Conservation (phyloP, 2,329 filamentous ascomycete species). For the Venturia carpophila region DNA sequence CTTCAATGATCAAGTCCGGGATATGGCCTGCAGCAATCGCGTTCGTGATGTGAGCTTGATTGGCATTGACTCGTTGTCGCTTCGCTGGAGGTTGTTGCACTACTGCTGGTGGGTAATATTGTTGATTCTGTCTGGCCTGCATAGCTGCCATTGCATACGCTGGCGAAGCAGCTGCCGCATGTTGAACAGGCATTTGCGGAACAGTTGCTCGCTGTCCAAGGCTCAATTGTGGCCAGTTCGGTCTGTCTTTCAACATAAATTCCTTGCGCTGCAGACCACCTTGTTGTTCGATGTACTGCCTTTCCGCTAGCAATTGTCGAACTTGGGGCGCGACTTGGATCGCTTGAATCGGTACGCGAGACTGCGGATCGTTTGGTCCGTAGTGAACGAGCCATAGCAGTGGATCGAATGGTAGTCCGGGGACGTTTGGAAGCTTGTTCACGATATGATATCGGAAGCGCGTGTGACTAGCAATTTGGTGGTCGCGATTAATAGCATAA, state of each 20-base stretch:
- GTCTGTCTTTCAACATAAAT: conserved; percentile 85
- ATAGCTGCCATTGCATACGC: conserved; percentile 10
- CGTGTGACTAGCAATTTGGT: conserved; percentile 60
- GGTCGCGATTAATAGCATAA: conserved; percentile 65
- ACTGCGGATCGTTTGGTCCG: conserved; percentile 61
- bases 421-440: conserved; percentile 62
- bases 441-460: conserved; percentile 80
- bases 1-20: conserved; percentile 55
- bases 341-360: conserved; percentile 61
- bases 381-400: conserved; percentile 85
- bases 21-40: conserved; percentile 28
- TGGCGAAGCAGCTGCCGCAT: background rate
- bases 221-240: conserved; percentile 83
- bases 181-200: conserved; percentile 21
- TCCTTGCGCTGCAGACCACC: conserved; percentile 83
- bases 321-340: conserved; percentile 55
- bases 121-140: conserved; percentile 15
- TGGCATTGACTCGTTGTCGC: conserved; percentile 35
- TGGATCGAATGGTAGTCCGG: conserved; percentile 64
- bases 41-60: conserved; percentile 22
- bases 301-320: conserved; percentile 53
- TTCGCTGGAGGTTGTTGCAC: conserved; percentile 34
- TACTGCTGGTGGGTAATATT: conserved; percentile 24
- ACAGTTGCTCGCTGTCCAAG: conserved; percentile 9
- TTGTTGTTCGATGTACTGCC: conserved; percentile 57